phyloP scores from a whole-genome alignment of 2,329 filamentous ascomycete species.

The Phyllosticta citrichinensis region DNA sequence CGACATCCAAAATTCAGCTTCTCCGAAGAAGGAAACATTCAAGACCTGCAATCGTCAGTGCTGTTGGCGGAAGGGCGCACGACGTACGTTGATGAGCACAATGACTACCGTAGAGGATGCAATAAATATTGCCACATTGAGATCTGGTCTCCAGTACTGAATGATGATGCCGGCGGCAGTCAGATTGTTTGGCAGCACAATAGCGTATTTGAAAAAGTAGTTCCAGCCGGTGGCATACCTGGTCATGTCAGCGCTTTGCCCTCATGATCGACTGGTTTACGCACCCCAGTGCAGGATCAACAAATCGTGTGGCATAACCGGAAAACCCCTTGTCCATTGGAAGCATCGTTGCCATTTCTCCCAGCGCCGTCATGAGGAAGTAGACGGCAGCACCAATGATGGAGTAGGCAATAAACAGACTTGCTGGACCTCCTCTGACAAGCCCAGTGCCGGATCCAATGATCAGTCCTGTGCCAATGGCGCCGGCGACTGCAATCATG shows the following conservation, averaged over 20 bases:
- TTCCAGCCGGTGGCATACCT: slow-evolving; percentile 68
- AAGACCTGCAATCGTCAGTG: slow-evolving; percentile 36
- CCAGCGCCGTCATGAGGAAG: slow-evolving; percentile 56
- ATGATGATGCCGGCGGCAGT: slow-evolving; percentile 65
- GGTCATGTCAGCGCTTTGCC: no score
- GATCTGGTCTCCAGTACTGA: slow-evolving; percentile 56
- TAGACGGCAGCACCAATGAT: slow-evolving; percentile 60
- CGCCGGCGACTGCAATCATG: slow-evolving; percentile 9
- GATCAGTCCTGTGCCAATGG: slow-evolving; percentile 11
- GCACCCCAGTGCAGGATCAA: slow-evolving; percentile 53
- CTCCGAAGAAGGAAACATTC: slow-evolving; percentile 62
- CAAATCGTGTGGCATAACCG: slow-evolving; percentile 63
- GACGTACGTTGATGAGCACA: slow-evolving; percentile 46
- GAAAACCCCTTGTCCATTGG: slow-evolving; percentile 70
- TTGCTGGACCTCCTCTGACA: slow-evolving; percentile 31
- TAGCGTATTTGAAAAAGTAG: slow-evolving; percentile 57
- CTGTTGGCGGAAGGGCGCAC: neutral
- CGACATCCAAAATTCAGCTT: slow-evolving; percentile 70
- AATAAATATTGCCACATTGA: slow-evolving; percentile 64
- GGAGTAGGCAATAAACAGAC: slow-evolving; percentile 36
- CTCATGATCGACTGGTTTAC: no score
- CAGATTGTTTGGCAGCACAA: slow-evolving; percentile 67
- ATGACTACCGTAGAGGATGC: slow-evolving; percentile 62
- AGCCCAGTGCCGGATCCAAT: slow-evolving; percentile 11
- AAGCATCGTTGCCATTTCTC: slow-evolving; percentile 67